Evolutionary conservation across 2,329 filamentous ascomycete species (phyloP), one percentile per base, ranked within the genome.

Genomic region (Phialocephala subalpina): DNA sequence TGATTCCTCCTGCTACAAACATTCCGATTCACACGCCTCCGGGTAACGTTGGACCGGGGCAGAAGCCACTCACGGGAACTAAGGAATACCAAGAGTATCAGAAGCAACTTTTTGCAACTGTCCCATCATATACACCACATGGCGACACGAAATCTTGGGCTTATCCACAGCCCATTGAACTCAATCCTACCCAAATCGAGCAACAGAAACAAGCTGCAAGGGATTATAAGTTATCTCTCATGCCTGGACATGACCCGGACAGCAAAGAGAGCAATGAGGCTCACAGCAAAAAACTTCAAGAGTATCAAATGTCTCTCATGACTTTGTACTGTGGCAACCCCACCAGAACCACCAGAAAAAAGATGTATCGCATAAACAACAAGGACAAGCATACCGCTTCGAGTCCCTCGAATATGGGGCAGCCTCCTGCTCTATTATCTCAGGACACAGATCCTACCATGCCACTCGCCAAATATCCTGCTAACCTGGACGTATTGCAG

Each of bases 401-500:
- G 12, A 6, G 6, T 18, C 4, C 6, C 6, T 42, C n/a, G 2
- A 18, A 42, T 2, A 12, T 12, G 11, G 16, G 14, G 4, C 9
- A 33, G 4, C 29, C 29, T 9, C 29, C 29, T 33, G 29, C 29
- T 33, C 4, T 9, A 33, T 5, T 33, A 42, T 18, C n/a, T n/a
- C n/a, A 22, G 45, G 45, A 22, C 22, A 49, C 45, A 7, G 7
- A 5, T 49, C 11, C 12, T 25, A 7, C 16, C 42, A n/a, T 22
- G 3, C 18, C 36, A 25, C 20, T 5, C 11, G 16, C 20, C 22
- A 47, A n/a, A n/a, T n/a, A 47, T 6, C 3, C 53, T 2, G 9
- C 6, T 25, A 29, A 55, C 25, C 27, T 45, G 12, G 83, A 89
- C 71, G 86, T 89, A 38, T 79, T 90, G 49, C 86, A 85, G 71